Conservation (phyloP, 2,329 filamentous ascomycete species). For the Ophiostoma fasciatum region DNA sequence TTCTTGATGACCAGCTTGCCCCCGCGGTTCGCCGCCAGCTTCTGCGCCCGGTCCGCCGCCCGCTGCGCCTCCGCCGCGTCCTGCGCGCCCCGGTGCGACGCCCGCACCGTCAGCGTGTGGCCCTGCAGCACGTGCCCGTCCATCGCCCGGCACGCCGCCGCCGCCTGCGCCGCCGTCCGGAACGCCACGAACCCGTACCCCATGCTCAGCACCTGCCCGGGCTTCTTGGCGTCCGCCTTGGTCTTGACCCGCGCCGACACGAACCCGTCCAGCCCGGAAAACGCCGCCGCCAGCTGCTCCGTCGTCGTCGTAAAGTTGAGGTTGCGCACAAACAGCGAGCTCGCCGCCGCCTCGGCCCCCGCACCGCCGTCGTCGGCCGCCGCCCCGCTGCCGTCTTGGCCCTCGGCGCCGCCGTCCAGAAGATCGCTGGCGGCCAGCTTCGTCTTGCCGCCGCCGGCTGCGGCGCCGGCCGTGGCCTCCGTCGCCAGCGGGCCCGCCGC, state of each 20-base stretch:
- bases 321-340: constrained; percentile 87
- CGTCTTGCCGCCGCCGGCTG: constrained; percentile 1
- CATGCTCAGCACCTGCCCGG: constrained; percentile 83
- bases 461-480: neutral
- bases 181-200: constrained; percentile 95
- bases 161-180: constrained; percentile 58
- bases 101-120: constrained; percentile 71
- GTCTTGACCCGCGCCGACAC: constrained; percentile 83
- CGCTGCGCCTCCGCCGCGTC: constrained; percentile 80
- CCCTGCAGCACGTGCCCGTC: constrained; percentile 77
- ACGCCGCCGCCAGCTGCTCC: constrained; percentile 58
- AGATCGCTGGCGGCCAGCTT: constrained; percentile 10
- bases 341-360: constrained; percentile 34
- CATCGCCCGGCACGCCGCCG: constrained; percentile 71
- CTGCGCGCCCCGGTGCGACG: constrained; percentile 62
- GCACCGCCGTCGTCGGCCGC: neutral
- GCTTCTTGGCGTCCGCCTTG: constrained; percentile 81
- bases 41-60: constrained; percentile 71
- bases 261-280: constrained; percentile 74
- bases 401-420: constrained; percentile 1
- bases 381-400: neutral
- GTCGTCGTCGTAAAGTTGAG: constrained; percentile 84
- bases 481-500: constrained; percentile 61
- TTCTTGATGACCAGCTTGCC: constrained; percentile 99
- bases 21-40: constrained; percentile 48